phyloP scores from a whole-genome alignment of 805 yeast genomes.

The Hanseniaspora singularis region DNA sequence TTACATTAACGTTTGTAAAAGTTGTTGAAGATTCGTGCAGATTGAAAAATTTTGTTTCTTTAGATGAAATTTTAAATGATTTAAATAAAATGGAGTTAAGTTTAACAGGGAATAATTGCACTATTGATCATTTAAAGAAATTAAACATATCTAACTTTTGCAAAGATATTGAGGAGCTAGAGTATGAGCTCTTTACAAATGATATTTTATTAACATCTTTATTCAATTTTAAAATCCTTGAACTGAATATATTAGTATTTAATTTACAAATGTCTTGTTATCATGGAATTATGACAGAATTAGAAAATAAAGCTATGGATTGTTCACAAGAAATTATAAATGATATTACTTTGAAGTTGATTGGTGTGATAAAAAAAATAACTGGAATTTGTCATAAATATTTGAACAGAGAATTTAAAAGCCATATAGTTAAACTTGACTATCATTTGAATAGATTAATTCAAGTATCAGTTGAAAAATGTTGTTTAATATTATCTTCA shows the following conservation, averaged over 20 bases:
- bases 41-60: not conserved
- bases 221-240: slow-evolving; percentile 9
- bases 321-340: not conserved
- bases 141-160: not conserved
- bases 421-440: slow-evolving; percentile 8
- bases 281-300: slow-evolving; percentile 1
- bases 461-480: slow-evolving; percentile 12
- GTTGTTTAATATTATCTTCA: slow-evolving; percentile 9
- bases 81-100: not conserved
- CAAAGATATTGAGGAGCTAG: slow-evolving; percentile 12
- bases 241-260: slow-evolving; percentile 3
- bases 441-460: slow-evolving; percentile 15
- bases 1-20: not conserved
- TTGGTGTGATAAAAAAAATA: not conserved
- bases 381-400: slow-evolving; percentile 12
- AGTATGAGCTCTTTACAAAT: not conserved
- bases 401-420: slow-evolving; percentile 5
- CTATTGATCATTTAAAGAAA: not conserved
- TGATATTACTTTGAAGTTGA: not conserved
- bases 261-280: slow-evolving; percentile 2
- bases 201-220: not conserved
- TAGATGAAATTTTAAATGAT: not conserved
- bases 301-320: not conserved
- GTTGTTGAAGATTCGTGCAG: slow-evolving; percentile 4
- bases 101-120: not conserved